Evolutionary conservation across 129 eudicot species (phyloP).

Genomic region (Cynara cardunculus): DNA sequence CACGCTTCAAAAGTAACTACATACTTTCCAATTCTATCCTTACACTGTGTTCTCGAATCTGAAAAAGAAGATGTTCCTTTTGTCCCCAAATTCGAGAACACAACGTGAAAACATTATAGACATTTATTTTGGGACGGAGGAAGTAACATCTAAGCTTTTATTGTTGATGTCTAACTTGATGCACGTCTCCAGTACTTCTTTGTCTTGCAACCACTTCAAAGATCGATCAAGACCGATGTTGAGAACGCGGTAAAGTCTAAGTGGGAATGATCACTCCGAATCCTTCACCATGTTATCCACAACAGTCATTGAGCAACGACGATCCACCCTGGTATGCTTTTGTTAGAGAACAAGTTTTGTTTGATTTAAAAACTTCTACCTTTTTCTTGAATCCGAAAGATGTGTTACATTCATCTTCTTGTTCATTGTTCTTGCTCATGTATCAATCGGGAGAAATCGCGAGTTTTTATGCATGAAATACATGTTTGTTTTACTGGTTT

Average conservation of each 20-base stretch:
- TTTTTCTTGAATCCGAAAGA: not conserved
- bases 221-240: slow-evolving; percentile 48
- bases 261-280: slow-evolving; percentile 32
- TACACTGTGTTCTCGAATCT: not conserved
- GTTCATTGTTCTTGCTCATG: not conserved
- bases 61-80: too few species aligned
- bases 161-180: not conserved
- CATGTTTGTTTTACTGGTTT: not conserved
- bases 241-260: slow-evolving; percentile 38
- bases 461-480: not conserved
- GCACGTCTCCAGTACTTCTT: slow-evolving; percentile 47
- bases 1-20: not conserved
- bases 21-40: not conserved
- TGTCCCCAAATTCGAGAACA: too few species aligned
- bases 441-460: not conserved
- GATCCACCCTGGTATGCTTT: not conserved
- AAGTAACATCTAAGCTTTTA: not conserved
- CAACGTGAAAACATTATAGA: not conserved
- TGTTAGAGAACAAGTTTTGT: slow-evolving; percentile 15
- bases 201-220: slow-evolving; percentile 42
- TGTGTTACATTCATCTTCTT: not conserved
- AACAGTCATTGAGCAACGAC: not conserved
- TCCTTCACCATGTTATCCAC: not conserved
- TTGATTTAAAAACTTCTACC: not conserved
- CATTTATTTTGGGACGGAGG: not conserved